Evolutionary conservation across 2,329 filamentous ascomycete species (phyloP).

Genomic region (Drechslerella coelobrocha): DNA sequence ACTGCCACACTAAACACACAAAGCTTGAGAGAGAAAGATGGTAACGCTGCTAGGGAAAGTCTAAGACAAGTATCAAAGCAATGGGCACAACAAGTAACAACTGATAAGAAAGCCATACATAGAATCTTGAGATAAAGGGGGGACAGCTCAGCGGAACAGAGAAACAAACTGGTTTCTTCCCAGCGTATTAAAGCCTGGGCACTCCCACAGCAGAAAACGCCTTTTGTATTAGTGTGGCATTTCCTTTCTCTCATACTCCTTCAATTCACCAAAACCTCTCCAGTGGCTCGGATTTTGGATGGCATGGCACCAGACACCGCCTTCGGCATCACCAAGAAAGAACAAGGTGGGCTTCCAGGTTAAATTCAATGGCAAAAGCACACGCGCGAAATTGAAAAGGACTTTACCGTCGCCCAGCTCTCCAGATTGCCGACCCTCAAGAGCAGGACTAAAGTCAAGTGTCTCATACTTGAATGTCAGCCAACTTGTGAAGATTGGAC

Average conservation of each 20-base stretch:
- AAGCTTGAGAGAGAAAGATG: no score
- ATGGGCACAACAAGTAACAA: no score
- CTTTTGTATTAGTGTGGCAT: no score
- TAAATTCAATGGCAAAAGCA: slow-evolving; percentile 27
- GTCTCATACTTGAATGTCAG: slow-evolving; percentile 25
- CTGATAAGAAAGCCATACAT: no score
- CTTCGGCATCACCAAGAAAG: slow-evolving; percentile 19
- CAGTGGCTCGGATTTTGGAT: slow-evolving; percentile 32
- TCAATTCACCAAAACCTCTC: slow-evolving; percentile 25
- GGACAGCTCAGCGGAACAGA: no score
- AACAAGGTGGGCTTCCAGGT: slow-evolving; percentile 25
- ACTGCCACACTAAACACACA: no score
- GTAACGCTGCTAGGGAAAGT: no score
- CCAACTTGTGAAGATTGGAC: slow-evolving; percentile 27
- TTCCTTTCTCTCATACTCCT: slow-evolving; percentile 20
- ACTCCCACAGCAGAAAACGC: no score
- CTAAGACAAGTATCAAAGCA: no score
- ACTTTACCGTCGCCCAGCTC: slow-evolving; percentile 16
- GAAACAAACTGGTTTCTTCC: no score
- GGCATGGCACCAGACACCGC: slow-evolving; percentile 32
- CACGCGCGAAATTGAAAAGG: slow-evolving; percentile 25
- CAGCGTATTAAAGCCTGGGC: no score
- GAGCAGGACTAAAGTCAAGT: slow-evolving; percentile 22
- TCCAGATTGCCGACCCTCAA: neutral
- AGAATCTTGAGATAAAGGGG: no score